Evolutionary conservation across 2,329 filamentous ascomycete genomes (phyloP).

Genomic region (Cadophora sp.): DNA sequence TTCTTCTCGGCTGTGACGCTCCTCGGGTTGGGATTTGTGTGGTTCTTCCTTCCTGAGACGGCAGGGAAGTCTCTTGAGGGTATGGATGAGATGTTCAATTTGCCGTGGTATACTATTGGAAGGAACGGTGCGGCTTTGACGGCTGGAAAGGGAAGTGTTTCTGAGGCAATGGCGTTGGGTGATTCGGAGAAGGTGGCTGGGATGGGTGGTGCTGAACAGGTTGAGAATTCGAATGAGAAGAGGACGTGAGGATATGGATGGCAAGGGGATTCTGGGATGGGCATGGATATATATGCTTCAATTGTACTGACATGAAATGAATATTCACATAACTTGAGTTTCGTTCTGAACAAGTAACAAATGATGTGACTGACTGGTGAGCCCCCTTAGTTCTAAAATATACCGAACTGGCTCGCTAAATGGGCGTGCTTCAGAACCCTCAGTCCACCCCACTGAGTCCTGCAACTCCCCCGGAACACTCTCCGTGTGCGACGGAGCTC

Average conservation of each 20-base stretch:
- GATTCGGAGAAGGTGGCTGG: constrained; percentile 52
- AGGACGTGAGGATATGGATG: constrained; percentile 40
- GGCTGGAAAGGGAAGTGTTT: constrained; percentile 56
- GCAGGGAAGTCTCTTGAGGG: constrained; percentile 69
- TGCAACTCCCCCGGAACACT: neutral
- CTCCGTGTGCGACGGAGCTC: constrained; percentile 1
- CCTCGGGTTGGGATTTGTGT: constrained; percentile 73
- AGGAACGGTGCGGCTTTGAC: constrained; percentile 48
- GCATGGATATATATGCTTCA: neutral
- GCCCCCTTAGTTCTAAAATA: neutral
- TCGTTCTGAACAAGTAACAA: no score
- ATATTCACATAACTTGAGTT: neutral
- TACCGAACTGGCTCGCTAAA: neutral
- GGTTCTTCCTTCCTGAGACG: constrained; percentile 76
- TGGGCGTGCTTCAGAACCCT: neutral
- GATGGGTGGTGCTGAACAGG: constrained; percentile 40
- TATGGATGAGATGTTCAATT: constrained; percentile 74
- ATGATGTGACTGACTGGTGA: no score
- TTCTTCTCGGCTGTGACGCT: constrained; percentile 75
- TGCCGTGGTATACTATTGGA: constrained; percentile 80
- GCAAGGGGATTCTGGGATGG: neutral
- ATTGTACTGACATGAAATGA: neutral
- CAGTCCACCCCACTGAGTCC: neutral
- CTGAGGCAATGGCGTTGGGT: constrained; percentile 50
- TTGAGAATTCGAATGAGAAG: constrained; percentile 29